Base-by-base conservation (phyloP, 2,329 filamentous ascomycete species). In the Penicillium sp. region DNA sequence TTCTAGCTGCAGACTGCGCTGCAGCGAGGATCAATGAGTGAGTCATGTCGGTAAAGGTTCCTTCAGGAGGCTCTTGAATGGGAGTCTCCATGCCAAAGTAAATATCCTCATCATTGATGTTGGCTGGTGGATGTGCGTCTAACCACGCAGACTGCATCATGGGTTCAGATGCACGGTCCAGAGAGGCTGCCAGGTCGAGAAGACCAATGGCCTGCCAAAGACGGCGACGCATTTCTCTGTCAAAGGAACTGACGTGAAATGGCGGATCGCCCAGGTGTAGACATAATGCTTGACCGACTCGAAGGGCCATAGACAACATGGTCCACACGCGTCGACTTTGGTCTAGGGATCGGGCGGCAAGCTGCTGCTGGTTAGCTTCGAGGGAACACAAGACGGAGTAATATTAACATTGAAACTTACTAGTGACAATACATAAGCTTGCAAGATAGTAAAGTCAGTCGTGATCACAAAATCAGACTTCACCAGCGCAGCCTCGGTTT, bases 241-340 rank as follows among this genome's bases (percentile, higher is more conserved):
- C 68, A 14, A 69, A 68, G 0, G 65, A 62, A 1, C 39, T 53
- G 3, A 70, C 56, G 0, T 56, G 51, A 25, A 70, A 70, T 16
- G 66, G 63, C 2, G 68, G 63, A 8, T 65, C 54, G 4, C 58
- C 38, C 16, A 64, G 22, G 48, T 70, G 61, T 6, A 70, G 66
- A 6, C 53, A 70, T 14, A 67, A 54, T 13, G 66, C 64, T 53
- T 70, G 68, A 2, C 55, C 67, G 30, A 68, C 62, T 36, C 65
- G 64, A 2, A 70, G 51, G 4, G 65, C 68, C 57, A 70, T 62
- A 44, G 61, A 60, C 14, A 67, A 42, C 65, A 70, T 66, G 4
- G 67, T 70, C 67, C 68, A 70, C 6, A 65, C 61, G n/a, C 65
- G 59, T 33, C 67, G 62, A 31, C 60, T 68, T 53, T 67, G 64